These are phyloP conservation scores for Paecilomyces niveus DNA, from an alignment of 2,329 filamentous ascomycete species.

Conservation along the genomic window DNA sequence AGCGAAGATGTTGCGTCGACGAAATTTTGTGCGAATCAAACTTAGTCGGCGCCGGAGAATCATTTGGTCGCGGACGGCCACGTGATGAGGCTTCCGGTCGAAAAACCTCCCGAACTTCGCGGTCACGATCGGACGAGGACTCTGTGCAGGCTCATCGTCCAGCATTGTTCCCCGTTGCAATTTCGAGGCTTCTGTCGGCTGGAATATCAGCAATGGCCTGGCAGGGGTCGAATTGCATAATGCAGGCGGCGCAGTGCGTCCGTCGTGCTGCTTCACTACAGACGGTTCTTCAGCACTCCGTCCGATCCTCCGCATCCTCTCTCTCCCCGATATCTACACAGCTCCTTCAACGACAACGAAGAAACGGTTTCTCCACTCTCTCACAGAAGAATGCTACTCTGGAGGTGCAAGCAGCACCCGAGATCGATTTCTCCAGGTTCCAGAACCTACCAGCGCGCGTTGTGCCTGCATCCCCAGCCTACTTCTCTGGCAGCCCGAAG, in stretches of 20 bases:
- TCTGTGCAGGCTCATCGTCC: not conserved
- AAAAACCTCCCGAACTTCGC: constrained; percentile 13
- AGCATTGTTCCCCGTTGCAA: not conserved
- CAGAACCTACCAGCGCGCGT: constrained; percentile 56
- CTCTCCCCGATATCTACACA: constrained; percentile 9
- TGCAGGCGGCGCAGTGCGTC: constrained; percentile 27
- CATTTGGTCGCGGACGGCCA: constrained; percentile 12
- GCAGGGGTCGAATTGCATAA: constrained; percentile 27
- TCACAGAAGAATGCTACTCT: constrained; percentile 23
- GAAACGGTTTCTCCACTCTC: constrained; percentile 11
- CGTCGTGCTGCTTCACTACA: constrained; percentile 24
- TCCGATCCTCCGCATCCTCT: constrained; percentile 11
- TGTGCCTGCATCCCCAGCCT: constrained; percentile 80
- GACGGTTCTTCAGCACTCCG: constrained; percentile 38
- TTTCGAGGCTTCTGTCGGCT: constrained; percentile 8
- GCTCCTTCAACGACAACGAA: constrained; percentile 9
- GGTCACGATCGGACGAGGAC: constrained; percentile 2
- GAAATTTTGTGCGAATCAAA: constrained; percentile 19
- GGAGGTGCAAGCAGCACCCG: constrained; percentile 19
- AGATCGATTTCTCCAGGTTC: constrained; percentile 25
- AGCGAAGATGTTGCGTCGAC: constrained; percentile 4
- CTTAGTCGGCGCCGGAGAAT: constrained; percentile 16
- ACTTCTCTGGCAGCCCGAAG: constrained; percentile 78
- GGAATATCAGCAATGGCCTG: constrained; percentile 25
- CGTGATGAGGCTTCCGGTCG: constrained; percentile 12